Percentiles rank a stretch among this genome's conserved stretches.
phyloP scores from a whole-genome alignment of 1,139 yeast species.

The Groenewaldozyma auringiensis region DNA sequence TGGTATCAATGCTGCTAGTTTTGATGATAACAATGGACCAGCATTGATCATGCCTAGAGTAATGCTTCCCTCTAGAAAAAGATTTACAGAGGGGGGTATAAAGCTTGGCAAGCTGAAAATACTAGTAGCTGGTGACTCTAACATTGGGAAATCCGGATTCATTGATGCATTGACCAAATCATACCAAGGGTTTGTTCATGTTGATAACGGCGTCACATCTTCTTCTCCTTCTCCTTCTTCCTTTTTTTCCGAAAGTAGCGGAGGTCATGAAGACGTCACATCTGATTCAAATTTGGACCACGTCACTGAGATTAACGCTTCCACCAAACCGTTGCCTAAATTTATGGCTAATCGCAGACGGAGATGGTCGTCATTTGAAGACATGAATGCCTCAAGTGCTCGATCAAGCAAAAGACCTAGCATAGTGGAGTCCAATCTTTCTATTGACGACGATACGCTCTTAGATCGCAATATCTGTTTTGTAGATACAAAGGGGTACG shows the following conservation, averaged over 20 bases:
- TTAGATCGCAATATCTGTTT: constrained; percentile 25
- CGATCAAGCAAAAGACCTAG: constrained; percentile 4
- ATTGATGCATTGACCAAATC: constrained; percentile 21
- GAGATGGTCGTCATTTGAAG: background rate
- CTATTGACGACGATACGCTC: constrained; percentile 10
- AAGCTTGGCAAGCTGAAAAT: constrained; percentile 24
- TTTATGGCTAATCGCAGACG: constrained; percentile 14
- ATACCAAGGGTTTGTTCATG: constrained; percentile 23
- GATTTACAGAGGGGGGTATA: constrained; percentile 22
- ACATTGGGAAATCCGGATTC: constrained; percentile 24
- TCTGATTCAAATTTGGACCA: background rate
- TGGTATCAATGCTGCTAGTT: background rate
- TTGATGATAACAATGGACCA: constrained; percentile 4
- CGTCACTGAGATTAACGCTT: constrained; percentile 17
- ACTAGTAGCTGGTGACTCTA: constrained; percentile 23
- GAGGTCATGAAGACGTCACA: background rate
- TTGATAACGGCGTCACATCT: constrained; percentile 15
- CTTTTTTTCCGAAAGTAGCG: too few species aligned
- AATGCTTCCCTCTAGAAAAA: constrained; percentile 21
- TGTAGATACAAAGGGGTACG: constrained; percentile 22
- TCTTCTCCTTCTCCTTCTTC: background rate
- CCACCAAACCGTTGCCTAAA: constrained; percentile 23
- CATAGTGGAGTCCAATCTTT: background rate
- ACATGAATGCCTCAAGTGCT: background rate
- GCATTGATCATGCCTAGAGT: constrained; percentile 24